Percentiles rank a stretch among this genome's conserved stretches.
These are phyloP conservation scores for Acorus calamus DNA, from an alignment of 106 monocot species.

Conservation along the genomic window DNA sequence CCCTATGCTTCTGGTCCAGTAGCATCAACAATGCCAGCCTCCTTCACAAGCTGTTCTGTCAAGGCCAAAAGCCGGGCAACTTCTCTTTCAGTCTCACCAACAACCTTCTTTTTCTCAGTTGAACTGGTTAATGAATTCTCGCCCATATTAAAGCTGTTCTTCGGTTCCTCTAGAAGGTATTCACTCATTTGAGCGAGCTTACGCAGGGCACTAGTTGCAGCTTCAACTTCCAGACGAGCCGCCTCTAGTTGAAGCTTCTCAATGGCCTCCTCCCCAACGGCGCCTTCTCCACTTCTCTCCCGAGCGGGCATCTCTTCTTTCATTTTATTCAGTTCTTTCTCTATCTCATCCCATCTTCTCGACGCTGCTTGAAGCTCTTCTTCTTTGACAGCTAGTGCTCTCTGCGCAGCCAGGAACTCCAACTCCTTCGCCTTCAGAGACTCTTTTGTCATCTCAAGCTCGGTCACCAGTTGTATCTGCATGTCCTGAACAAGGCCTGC, in stretches of 20 bases:
- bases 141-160: not conserved
- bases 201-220: constrained; percentile 23
- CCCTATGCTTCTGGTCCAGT: too few relatives aligned
- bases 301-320: constrained; percentile 11
- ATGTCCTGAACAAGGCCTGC: not conserved
- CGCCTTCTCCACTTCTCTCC: constrained; percentile 12
- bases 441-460: constrained; percentile 20
- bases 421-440: constrained; percentile 22
- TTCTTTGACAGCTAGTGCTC: constrained; percentile 22
- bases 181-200: constrained; percentile 17
- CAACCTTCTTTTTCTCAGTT: not conserved
- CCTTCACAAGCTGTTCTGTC: constrained; percentile 20
- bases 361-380: constrained; percentile 22
- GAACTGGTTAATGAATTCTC: not conserved
- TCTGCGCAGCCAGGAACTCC: constrained; percentile 17
- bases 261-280: constrained; percentile 8
- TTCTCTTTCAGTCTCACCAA: constrained; percentile 12
- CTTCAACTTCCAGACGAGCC: constrained; percentile 25
- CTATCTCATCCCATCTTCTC: constrained; percentile 8
- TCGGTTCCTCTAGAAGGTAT: constrained; percentile 12
- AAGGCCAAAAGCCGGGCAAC: constrained; percentile 17
- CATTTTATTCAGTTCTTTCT: constrained; percentile 20
- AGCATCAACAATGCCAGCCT: constrained; percentile 9
- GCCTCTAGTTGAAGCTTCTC: constrained; percentile 21
- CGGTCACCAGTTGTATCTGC: constrained; percentile 18